These are phyloP conservation scores for Isatis lusitanica DNA, from an alignment of 441 rosid genomes.

Conservation along the genomic window DNA sequence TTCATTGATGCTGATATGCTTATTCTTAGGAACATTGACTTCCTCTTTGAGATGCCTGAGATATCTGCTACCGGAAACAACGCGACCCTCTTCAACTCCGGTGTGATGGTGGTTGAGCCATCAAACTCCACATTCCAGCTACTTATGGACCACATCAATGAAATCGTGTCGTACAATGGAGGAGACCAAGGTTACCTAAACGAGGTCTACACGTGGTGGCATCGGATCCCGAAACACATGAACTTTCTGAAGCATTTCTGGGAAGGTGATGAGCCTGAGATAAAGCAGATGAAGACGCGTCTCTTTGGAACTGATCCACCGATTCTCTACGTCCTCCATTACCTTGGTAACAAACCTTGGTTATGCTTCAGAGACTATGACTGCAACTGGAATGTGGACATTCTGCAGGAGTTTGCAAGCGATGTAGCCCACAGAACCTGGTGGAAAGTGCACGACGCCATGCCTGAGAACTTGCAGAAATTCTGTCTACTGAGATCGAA, in stretches of 20 bases:
- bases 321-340: constrained; percentile 75
- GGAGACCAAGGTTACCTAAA: constrained; percentile 90
- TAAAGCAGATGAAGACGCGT: constrained; percentile 61
- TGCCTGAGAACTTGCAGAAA: constrained; percentile 68
- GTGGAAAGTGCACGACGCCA: constrained; percentile 91
- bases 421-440: constrained; percentile 77
- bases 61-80: constrained; percentile 77
- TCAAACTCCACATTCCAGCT: constrained; percentile 81
- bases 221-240: constrained; percentile 86
- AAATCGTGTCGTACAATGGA: constrained; percentile 83
- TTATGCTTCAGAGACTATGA: constrained; percentile 85
- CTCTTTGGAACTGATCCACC: constrained; percentile 85
- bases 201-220: constrained; percentile 93
- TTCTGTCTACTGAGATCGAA: constrained; percentile 75
- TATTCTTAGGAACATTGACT: constrained; percentile 78
- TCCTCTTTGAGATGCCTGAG: constrained; percentile 87
- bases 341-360: constrained; percentile 86
- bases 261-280: constrained; percentile 86
- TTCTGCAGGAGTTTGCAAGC: constrained; percentile 76
- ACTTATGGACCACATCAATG: constrained; percentile 80
- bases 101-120: constrained; percentile 87
- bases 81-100: constrained; percentile 82
- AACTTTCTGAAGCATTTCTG: constrained; percentile 89
- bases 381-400: constrained; percentile 92
- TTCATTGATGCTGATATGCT: constrained; percentile 89